Evolutionary conservation across 805 yeast genomes (phyloP), one percentile per base, ranked within the genome.

Genomic region (Ascoidea rubescens): DNA sequence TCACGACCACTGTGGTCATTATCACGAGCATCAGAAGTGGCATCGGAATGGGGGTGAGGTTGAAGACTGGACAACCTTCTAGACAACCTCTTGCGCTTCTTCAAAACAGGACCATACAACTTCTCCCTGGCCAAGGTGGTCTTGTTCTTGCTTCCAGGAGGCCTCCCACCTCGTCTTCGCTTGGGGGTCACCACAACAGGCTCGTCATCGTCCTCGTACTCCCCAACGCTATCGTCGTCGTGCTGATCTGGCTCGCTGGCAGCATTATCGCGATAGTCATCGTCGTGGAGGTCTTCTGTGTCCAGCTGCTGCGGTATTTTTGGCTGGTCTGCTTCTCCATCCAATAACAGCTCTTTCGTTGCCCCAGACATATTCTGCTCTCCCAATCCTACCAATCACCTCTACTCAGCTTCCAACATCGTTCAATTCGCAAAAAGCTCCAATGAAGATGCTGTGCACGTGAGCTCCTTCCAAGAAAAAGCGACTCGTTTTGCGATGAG

Each of bases 131-230:
- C 63, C 12, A 57, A 64, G 37, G 57, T 61, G 54, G 63, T 60
- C 10, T 53, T 55, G 14, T 50, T 61, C 45, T 57, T 58, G 8
- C 61, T 47, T 53, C 60, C 47, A 48, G 60, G 52, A 12, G 53
- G 57, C 55, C 71, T 47, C 47, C 71, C 62, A 53, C 70, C 54
- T 50, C 68, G 58, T 58, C 67, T 46, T 59, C 46, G 51, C 60
- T 48, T 50, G 49, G 52, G 57, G 5, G 44, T 45, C n/a, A 28
- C 45, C 45, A 30, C 31, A 7, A 21, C 67, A 10, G 62, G 69
- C 6, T 60, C 69, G 42, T 59, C 63, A n/a, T 61, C 53, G 8
- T 48, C 56, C 12, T 51, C 51, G n/a, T 57, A 45, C 45, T 54
- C 52, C 46, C 51, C 58, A 10, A 45, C 51, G 5, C 17, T 30